Evolutionary conservation across 177 flowering plant genomes (phyloP), one percentile per base, ranked within the genome.

Genomic region (Tripterygium wilfordii): DNA sequence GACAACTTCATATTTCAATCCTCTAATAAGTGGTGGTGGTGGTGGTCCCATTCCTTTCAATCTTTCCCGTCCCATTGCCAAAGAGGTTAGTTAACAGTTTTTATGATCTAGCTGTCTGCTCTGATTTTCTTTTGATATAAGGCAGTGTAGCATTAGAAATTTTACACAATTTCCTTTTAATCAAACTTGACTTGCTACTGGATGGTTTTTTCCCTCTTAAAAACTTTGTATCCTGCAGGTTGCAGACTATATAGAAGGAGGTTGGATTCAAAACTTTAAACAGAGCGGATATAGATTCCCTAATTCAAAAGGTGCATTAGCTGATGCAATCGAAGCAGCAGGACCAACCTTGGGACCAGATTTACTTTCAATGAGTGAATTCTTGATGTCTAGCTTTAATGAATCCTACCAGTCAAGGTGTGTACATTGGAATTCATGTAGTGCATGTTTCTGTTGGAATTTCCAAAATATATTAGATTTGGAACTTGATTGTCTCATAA

Each of bases 401-500:
- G 82, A 89, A 68, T 76, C 97, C n/a, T 94, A 89, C 70, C 78
- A 94, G 67, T 89, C 99, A 63, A 94, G 98, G 98, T 92, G 31
- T 36, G 65, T 55, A n/a, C n/a, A n/a, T n/a, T n/a, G n/a, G n/a
- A n/a, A n/a, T n/a, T n/a, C n/a, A n/a, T n/a, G n/a, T n/a, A n/a
- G n/a, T n/a, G n/a, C n/a, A n/a, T n/a, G n/a, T n/a, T n/a, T n/a
- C n/a, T n/a, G n/a, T n/a, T n/a, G n/a, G n/a, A n/a, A n/a, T n/a
- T n/a, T n/a, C n/a, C n/a, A n/a, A n/a, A n/a, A n/a, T n/a, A n/a
- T n/a, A n/a, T n/a, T n/a, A n/a, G n/a, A n/a, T n/a, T n/a, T n/a
- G n/a, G n/a, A n/a, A n/a, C n/a, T n/a, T n/a, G n/a, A n/a, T n/a
- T n/a, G n/a, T n/a, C n/a, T n/a, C n/a, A n/a, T n/a, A n/a, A n/a